phyloP scores from a whole-genome alignment of 2,329 filamentous ascomycete genomes.

The Monosporascus sp. region DNA sequence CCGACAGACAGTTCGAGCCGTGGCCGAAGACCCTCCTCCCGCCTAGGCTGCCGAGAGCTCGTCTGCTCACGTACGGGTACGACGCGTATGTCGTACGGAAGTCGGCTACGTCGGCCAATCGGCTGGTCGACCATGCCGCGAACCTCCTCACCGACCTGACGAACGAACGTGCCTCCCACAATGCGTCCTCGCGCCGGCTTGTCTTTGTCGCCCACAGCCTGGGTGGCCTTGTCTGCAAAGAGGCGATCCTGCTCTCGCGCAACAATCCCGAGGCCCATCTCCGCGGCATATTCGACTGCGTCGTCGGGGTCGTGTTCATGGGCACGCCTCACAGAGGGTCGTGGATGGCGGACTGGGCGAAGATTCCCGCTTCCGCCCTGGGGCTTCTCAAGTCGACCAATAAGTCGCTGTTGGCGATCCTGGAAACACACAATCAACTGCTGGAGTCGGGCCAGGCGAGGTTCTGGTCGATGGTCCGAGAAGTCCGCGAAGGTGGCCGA shows the following conservation, averaged over 20 bases:
- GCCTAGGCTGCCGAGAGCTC: conserved; percentile 20
- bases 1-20: conserved; percentile 15
- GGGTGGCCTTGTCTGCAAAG: conserved; percentile 33
- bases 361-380: conserved; percentile 22
- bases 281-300: conserved; percentile 19
- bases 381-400: conserved; percentile 28
- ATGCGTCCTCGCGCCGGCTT: conserved; percentile 19
- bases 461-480: conserved; percentile 21
- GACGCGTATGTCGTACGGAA: conserved; percentile 23
- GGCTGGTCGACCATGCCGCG: conserved; percentile 24
- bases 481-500: conserved; percentile 7
- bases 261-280: conserved; percentile 26
- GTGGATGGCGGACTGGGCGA: conserved; percentile 29
- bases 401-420: conserved; percentile 20
- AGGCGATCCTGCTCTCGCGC: conserved; percentile 25
- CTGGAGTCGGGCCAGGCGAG: background rate
- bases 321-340: conserved; percentile 33
- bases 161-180: conserved; percentile 11
- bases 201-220: conserved; percentile 34
- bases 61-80: conserved; percentile 36
- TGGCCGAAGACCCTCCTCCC: conserved; percentile 32
- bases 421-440: background rate
- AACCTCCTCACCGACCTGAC: conserved; percentile 26
- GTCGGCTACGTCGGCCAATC: conserved; percentile 15
- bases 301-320: conserved; percentile 30